Evolutionary conservation across 768 basidiomycete species (phyloP), one percentile per base, ranked within the genome.

Genomic region (Collybiopsis luxurians): DNA sequence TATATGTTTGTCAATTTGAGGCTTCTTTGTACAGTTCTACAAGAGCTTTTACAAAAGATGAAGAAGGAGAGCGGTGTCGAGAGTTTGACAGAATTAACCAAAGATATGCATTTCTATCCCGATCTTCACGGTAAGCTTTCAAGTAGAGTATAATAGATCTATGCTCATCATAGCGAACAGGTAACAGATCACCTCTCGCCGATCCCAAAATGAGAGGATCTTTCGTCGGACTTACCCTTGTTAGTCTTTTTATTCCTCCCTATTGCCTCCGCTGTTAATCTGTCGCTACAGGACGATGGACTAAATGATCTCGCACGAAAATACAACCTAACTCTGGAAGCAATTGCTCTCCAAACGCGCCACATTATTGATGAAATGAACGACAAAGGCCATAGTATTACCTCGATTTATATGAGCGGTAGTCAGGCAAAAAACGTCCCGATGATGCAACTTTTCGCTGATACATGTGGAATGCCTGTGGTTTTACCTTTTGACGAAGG

Each of bases 141-240:
- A 34, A 6, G n/a, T 21, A 19, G 21, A 23, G 10, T 51, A 12
- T 15, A 19, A 3, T n/a, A 3, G 19, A 6, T 43, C 10, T 7
- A 7, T 28, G 39, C 23, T 50, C 36, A 40, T 24, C 12, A 19
- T 38, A 23, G 4, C 46, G 19, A 44, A 23, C 70, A 95, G 95
- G 96, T 38, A 99, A 99, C 71, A 82, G 97, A 59, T 98, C 95
- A 1, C 97, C 97, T 1, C 85, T 98, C 44, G 96, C 96, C 2
- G 97, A 99, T 69, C 80, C 92, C n/a, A 85, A 82, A 53, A 97
- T 98, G 96, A 81, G 90, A 36, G 97, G 97, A 19, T 89, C 93
- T 49, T 87, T 98, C 57, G 79, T 86, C 54, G 97, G 97, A 28
- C 81, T 98, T 45, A 80, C 87, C 46, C 83, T 98, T 53, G 89